phyloP scores from a whole-genome alignment of 2,329 filamentous ascomycete genomes.

The Epichloe aotearoae region DNA sequence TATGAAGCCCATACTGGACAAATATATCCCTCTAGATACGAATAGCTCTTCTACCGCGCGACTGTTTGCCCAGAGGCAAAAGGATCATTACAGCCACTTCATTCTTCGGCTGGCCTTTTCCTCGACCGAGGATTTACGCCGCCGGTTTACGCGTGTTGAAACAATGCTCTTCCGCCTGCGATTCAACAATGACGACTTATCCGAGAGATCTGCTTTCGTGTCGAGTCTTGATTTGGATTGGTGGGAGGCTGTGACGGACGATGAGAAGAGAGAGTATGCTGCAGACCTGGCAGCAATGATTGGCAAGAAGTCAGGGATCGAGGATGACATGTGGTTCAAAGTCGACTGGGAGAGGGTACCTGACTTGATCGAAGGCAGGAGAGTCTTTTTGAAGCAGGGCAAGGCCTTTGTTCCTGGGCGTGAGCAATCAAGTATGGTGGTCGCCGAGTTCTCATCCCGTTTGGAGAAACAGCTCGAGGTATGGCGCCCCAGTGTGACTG shows the following conservation, averaged over 20 bases:
- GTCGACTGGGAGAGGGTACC: constrained; percentile 91
- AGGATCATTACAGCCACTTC: constrained; percentile 96
- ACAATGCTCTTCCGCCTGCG: constrained; percentile 78
- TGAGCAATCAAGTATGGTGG: constrained; percentile 80
- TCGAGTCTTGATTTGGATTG: constrained; percentile 67
- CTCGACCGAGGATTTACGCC: constrained; percentile 76
- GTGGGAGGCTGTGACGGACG: constrained; percentile 74
- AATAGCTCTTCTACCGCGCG: constrained; percentile 51
- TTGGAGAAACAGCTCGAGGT: constrained; percentile 78
- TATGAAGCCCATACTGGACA: constrained; percentile 77
- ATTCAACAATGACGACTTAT: constrained; percentile 60
- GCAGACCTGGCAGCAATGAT: constrained; percentile 44
- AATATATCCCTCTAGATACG: constrained; percentile 68
- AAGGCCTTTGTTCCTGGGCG: constrained; percentile 83
- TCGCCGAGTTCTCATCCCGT: constrained; percentile 69
- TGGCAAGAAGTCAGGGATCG: constrained; percentile 28
- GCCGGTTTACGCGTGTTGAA: constrained; percentile 76
- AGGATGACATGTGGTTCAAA: constrained; percentile 89
- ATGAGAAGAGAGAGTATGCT: constrained; percentile 56
- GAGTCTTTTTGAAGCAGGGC: constrained; percentile 63
- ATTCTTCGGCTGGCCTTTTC: constrained; percentile 90
- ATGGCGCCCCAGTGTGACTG: constrained; percentile 12
- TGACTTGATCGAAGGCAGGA: constrained; percentile 69
- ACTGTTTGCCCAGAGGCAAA: constrained; percentile 64
- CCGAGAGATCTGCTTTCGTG: constrained; percentile 66